Percentiles rank a stretch among this genome's conserved stretches.
Conservation (phyloP, 2,329 filamentous ascomycete genomes). For the Arthrobotrys musiformis region DNA sequence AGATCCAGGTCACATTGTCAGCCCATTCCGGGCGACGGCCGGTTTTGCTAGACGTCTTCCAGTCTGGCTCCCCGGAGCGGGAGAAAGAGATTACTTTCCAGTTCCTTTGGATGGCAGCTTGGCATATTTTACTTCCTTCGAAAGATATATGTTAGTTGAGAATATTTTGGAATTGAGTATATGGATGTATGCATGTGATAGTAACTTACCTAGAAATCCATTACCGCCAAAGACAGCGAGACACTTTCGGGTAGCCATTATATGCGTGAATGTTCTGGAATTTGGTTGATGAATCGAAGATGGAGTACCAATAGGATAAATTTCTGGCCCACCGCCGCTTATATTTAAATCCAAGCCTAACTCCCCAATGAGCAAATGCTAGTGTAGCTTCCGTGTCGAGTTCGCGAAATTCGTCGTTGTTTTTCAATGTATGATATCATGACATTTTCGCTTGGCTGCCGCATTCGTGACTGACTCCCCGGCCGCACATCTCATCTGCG, state of each 20-base stretch:
- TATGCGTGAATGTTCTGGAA: background rate
- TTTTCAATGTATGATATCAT: constrained; percentile 48
- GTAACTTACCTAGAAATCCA: constrained; percentile 38
- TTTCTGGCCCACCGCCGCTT: background rate
- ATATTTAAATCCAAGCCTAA: background rate
- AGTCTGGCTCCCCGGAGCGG: constrained; percentile 50
- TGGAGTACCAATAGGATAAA: background rate
- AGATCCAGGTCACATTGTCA: constrained; percentile 83
- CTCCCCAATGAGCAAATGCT: background rate
- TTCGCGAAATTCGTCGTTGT: background rate
- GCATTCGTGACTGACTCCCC: constrained; percentile 7
- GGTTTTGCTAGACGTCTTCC: constrained; percentile 61
- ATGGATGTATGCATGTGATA: background rate
- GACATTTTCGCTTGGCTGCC: constrained; percentile 34
- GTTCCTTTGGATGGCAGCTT: constrained; percentile 45
- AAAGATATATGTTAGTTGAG: background rate
- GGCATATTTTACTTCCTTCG: constrained; percentile 50
- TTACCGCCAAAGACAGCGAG: constrained; percentile 54
- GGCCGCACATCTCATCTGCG: constrained; percentile 24
- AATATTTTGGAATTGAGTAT: background rate
- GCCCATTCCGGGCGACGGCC: constrained; percentile 73
- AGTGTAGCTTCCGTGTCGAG: background rate
- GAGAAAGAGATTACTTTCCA: constrained; percentile 54
- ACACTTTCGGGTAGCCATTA: constrained; percentile 37
- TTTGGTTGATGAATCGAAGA: background rate